phyloP scores from a whole-genome alignment of 257 asterid genomes.

The Nicotiana otophora region DNA sequence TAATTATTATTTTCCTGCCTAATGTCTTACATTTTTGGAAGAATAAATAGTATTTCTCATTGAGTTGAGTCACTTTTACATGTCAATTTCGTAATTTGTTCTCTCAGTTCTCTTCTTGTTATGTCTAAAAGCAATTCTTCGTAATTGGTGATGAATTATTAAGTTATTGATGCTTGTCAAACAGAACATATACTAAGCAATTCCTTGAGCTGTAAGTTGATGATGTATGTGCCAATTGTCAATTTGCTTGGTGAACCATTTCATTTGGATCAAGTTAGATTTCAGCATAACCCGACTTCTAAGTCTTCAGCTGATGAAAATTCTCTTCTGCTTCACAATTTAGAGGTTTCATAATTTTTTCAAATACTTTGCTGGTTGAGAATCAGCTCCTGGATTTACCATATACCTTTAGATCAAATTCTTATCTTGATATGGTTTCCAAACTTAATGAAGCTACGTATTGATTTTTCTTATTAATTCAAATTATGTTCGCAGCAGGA shows the following conservation, averaged over 20 bases:
- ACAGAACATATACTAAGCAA: background rate
- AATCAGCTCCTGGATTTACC: background rate
- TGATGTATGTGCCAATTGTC: background rate
- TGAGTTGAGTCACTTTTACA: background rate
- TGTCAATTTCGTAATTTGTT: background rate
- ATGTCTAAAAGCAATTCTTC: background rate
- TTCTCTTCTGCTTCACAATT: background rate
- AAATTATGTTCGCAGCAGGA: conserved; percentile 30
- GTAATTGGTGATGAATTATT: background rate
- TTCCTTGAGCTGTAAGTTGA: background rate
- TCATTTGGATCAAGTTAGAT: background rate
- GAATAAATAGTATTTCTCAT: background rate
- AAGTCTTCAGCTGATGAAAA: background rate
- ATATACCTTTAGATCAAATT: background rate
- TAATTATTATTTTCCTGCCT: background rate
- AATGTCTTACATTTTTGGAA: background rate
- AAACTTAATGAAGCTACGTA: background rate
- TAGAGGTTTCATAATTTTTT: background rate
- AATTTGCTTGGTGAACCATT: background rate
- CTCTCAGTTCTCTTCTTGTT: background rate
- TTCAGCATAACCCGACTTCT: background rate
- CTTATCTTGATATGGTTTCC: background rate
- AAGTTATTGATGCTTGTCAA: background rate
- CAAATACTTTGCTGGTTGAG: background rate
- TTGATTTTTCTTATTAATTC: background rate